Evolutionary conservation across 2,329 filamentous ascomycete genomes (phyloP).

Genomic region (Chrysoporthe austroafricana): DNA sequence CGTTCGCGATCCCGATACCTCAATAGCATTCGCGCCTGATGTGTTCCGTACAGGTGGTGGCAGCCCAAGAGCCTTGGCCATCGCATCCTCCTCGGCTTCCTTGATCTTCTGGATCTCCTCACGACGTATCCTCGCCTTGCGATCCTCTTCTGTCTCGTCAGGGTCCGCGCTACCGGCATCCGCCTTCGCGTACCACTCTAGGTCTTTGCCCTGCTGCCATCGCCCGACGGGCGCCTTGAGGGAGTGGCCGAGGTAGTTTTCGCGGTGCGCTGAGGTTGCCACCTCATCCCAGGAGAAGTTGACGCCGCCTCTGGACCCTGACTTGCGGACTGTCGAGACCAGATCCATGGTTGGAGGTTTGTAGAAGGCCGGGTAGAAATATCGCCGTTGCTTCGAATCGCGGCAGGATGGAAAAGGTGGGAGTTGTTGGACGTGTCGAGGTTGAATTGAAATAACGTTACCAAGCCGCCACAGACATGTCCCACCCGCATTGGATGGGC

Average conservation of each 20-base stretch:
- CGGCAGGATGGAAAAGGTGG: neutral
- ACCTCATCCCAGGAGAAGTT: conserved; percentile 98
- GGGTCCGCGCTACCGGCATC: conserved; percentile 51
- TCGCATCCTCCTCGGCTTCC: conserved; percentile 90
- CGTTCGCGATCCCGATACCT: conserved; percentile 52
- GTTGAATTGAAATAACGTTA: neutral
- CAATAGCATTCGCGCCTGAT: conserved; percentile 70
- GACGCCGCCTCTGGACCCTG: conserved; percentile 86
- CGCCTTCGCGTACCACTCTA: conserved; percentile 68
- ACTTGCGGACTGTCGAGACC: conserved; percentile 86
- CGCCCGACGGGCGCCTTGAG: conserved; percentile 90
- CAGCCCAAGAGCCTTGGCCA: conserved; percentile 80
- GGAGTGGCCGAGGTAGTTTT: conserved; percentile 88
- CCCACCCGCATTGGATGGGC: neutral
- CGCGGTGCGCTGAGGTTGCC: conserved; percentile 81
- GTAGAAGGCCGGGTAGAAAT: neutral
- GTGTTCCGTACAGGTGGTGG: conserved; percentile 66
- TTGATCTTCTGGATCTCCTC: conserved; percentile 84
- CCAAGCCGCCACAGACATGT: neutral
- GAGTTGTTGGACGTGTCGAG: neutral
- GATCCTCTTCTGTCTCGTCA: conserved; percentile 62
- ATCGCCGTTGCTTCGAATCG: neutral
- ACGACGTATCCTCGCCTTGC: conserved; percentile 63
- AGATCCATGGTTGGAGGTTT: conserved; percentile 72
- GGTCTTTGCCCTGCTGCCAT: conserved; percentile 79